Evolutionary conservation across 257 asterid genomes (phyloP), one percentile per base, ranked within the genome.

Genomic region (Mentha longifolia): DNA sequence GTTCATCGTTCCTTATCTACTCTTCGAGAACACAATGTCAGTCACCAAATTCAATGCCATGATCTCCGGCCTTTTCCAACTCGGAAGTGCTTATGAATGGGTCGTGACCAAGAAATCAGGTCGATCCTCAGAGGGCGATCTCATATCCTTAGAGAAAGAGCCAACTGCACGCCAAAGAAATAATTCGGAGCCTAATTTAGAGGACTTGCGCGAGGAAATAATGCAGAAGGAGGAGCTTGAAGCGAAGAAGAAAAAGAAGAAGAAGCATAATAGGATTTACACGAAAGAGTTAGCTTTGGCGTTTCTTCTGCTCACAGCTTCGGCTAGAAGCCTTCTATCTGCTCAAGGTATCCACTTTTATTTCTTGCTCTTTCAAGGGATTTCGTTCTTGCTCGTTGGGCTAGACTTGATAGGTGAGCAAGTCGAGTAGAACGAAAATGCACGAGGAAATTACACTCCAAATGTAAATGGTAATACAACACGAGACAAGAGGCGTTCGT

Each of bases 21-120:
- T 88, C 20, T 90, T 91, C 7, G 97, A 93, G 68, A 93, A 93
- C 89, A 91, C 98, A 1, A 91, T 93, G 98, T 93, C 98, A 0
- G 97, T 93, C 17, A 93, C 98, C 65, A 91, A 93, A 75, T 91
- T 93, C 86, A 91, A 87, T 15, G 98, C 96, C 43, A 93, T 89
- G 98, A 78, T 93, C 43, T 93, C 98, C 0, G 95, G 96, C n/a
- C 94, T 93, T 16, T 91, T 89, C 85, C 98, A 90, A 49, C 93
- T 92, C 0, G 98, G 98, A 67, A 88, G 92, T 61, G 92, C 97
- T 9, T 92, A 90, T 6, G 98, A 90, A 54, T 92, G 98, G 98
- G 89, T 92, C 0, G 97, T 93, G 20, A 87, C 97, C 7, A 89
- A 91, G 81, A 93, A 93, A 79, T 82, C 96, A 0, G 98, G 96